Evolutionary conservation across 768 basidiomycete species (phyloP), one percentile per base, ranked within the genome.

Genomic region (Cystobasidium ongulense): DNA sequence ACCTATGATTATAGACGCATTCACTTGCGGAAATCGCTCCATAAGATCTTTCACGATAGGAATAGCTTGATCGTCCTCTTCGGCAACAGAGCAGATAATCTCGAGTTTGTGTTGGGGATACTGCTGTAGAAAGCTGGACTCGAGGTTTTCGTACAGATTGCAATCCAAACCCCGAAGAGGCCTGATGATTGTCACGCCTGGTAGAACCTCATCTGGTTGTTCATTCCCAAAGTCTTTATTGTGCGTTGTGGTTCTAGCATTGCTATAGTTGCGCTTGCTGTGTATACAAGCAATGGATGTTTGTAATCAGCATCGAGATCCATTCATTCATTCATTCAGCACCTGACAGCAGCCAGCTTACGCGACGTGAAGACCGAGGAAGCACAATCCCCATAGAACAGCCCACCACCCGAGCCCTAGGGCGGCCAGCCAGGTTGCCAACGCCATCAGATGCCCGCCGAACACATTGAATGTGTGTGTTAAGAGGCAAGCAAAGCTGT

Each of bases 81-180:
- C 88, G n/a, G 92, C 91, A 4, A 98, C 88, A 31, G 90, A 91
- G 74, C 97, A 88, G 50, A 98, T 83, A 72, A 99, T 87, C 81
- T 99, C 94, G 78, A 87, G 95, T 38, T 73, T 64, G 15, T 76
- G 73, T 76, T 89, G 89, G 0, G 90, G 88, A 80, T 98, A 98
- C 76, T 94, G 89, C 79, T 96, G 92, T 36, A 83, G 84, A 82
- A 98, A 95, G 0, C 91, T 90, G 2, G 92, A 91, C 81, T 96
- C 92, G 63, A 99, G 83, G 81, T 97, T 97, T 83, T 96, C 93
- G 81, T 90, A 97, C 23, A 99, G 85, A 80, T 98, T 98, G 73
- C 89, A 86, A 81, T 99, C 96, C 27, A 99, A 84, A 17, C 96
- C 96, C 80, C 94, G 94, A 63, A 99, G 84, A 7, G 96, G 96